Conservation (phyloP, 345 rosid genomes). For the Hibiscus trionum region DNA sequence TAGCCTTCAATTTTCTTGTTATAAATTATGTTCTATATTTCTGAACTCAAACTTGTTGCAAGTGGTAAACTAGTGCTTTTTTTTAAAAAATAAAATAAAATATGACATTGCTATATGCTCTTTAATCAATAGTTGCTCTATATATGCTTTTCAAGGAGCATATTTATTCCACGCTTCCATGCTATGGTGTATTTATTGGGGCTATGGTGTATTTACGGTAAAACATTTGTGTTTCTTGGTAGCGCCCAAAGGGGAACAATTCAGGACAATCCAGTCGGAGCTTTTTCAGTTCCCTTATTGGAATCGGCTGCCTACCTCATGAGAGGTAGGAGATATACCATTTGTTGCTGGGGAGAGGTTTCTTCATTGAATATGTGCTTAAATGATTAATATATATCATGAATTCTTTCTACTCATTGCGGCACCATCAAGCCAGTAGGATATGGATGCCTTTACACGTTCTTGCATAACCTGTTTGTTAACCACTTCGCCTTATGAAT, state of each 20-base stretch:
- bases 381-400: constrained; percentile 5
- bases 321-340: constrained; percentile 37
- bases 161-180: constrained; percentile 1
- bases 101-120: not conserved
- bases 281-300: constrained; percentile 33
- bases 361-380: constrained; percentile 7
- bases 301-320: constrained; percentile 50
- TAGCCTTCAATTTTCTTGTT: not conserved
- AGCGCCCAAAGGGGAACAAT: constrained; percentile 29
- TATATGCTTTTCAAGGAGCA: not conserved
- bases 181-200: constrained; percentile 6
- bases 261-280: constrained; percentile 36
- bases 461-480: not conserved
- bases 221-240: constrained; percentile 30
- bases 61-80: not conserved
- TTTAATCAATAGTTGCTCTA: not conserved
- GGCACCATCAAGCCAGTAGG: not conserved
- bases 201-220: constrained; percentile 15
- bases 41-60: not conserved
- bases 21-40: not conserved
- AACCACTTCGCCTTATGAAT: not conserved
- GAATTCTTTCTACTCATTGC: not conserved
- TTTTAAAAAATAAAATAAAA: too few species aligned
- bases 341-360: constrained; percentile 19
- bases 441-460: not conserved